Evolutionary conservation across 2,329 filamentous ascomycete species (phyloP).

Genomic region (Furcasterigmium furcatum): DNA sequence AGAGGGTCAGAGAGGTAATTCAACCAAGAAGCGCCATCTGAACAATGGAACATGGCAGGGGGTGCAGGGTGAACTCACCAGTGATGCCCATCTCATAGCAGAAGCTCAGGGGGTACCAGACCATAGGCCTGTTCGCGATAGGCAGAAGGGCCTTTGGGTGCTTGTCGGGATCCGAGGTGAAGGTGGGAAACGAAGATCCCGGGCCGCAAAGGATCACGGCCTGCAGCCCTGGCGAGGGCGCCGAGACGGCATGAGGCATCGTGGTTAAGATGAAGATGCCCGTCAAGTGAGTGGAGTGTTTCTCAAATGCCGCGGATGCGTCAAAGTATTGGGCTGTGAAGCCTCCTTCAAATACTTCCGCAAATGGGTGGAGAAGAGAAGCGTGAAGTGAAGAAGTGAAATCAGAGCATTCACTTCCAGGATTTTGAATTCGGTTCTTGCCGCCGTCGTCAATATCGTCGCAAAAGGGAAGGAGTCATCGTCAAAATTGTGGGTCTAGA

Average conservation of each 20-base stretch:
- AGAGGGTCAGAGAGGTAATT: conserved; percentile 15
- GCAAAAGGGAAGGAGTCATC: not conserved
- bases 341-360: no score
- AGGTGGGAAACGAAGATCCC: conserved; percentile 77
- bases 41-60: not conserved
- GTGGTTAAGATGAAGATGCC: conserved; percentile 9
- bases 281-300: no score
- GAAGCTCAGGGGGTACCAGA: conserved; percentile 86
- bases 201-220: conserved; percentile 81
- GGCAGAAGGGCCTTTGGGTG: conserved; percentile 80
- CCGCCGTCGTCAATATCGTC: not conserved
- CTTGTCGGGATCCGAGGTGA: conserved; percentile 76
- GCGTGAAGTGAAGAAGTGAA: no score
- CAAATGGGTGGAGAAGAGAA: no score
- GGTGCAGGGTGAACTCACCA: conserved; percentile 43
- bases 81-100: conserved; percentile 79
- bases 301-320: no score
- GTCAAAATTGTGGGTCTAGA: not conserved
- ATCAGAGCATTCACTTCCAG: not conserved
- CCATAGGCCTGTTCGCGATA: conserved; percentile 83
- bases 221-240: conserved; percentile 75
- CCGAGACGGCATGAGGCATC: conserved; percentile 75
- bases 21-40: not conserved
- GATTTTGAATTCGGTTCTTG: not conserved
- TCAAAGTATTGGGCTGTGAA: no score